These are phyloP conservation scores for Avena insularis DNA, from an alignment of 176 grass and related monocot species.

Conservation along the genomic window DNA sequence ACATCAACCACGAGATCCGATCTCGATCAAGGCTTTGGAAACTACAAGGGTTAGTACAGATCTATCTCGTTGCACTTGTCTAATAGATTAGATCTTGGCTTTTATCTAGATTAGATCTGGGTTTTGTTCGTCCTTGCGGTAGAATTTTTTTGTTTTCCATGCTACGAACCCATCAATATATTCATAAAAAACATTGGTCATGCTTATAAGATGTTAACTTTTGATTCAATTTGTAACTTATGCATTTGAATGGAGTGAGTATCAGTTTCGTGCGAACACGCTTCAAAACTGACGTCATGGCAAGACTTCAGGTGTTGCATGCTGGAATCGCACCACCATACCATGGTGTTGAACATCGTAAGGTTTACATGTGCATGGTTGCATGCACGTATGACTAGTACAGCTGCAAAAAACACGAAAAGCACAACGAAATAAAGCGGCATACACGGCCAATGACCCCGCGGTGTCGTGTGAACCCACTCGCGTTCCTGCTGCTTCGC, in stretches of 20 bases:
- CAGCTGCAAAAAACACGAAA: background rate
- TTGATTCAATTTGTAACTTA: too few species aligned
- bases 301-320: background rate
- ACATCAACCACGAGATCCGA: too few species aligned
- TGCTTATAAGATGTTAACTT: too few species aligned
- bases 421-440: background rate
- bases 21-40: too few species aligned
- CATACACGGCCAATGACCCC: background rate
- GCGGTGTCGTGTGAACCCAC: constrained; percentile 36
- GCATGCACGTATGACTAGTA: background rate
- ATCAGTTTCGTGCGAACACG: background rate
- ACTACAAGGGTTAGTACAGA: too few species aligned
- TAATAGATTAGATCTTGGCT: too few species aligned
- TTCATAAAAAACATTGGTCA: too few species aligned
- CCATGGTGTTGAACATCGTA: background rate
- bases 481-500: background rate
- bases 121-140: too few species aligned
- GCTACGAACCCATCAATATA: too few species aligned
- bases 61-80: too few species aligned
- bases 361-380: background rate
- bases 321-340: background rate
- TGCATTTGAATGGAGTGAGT: background rate
- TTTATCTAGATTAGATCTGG: too few species aligned
- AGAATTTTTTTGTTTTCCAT: too few species aligned
- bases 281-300: background rate